These are phyloP conservation scores for Suhomyces wounanorum DNA, from an alignment of 1,139 yeast genomes.

Conservation along the genomic window DNA sequence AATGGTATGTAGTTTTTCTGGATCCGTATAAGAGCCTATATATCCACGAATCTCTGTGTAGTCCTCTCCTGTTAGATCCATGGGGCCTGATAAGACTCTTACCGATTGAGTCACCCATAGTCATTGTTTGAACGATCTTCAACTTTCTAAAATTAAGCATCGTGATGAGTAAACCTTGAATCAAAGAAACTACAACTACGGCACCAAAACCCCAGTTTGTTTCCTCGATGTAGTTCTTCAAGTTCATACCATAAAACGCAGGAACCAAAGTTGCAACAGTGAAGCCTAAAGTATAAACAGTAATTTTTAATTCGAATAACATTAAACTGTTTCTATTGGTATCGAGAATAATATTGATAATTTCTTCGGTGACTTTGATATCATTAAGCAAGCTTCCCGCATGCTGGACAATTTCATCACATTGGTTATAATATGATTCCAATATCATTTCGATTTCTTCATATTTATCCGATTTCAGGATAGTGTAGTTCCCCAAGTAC, in stretches of 20 bases:
- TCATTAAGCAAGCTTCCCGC: conserved; percentile 82
- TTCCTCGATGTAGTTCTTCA: conserved; percentile 87
- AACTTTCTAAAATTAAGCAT: conserved; percentile 50
- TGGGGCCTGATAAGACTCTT: not conserved
- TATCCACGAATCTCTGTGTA: conserved; percentile 21
- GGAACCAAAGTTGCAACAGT: conserved; percentile 72
- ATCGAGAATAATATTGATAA: conserved; percentile 90
- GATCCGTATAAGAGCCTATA: conserved; percentile 31
- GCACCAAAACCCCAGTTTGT: conserved; percentile 63
- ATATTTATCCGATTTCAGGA: conserved; percentile 45
- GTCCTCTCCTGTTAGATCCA: not conserved
- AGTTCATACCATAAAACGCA: conserved; percentile 94
- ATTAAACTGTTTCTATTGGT: conserved; percentile 92
- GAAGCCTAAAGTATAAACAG: conserved; percentile 82
- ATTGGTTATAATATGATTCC: conserved; percentile 91
- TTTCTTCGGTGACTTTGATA: conserved; percentile 92
- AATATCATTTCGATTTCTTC: conserved; percentile 86
- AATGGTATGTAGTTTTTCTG: conserved; percentile 32
- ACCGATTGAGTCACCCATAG: conserved; percentile 39
- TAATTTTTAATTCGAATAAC: conserved; percentile 82
- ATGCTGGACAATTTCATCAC: conserved; percentile 95
- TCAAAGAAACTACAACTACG: conserved; percentile 53
- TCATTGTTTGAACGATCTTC: conserved; percentile 58
- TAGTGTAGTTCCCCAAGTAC: conserved; percentile 58
- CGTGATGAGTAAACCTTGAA: conserved; percentile 49